Evolutionary conservation across 345 rosid species (phyloP).

Genomic region (Laguncularia racemosa): DNA sequence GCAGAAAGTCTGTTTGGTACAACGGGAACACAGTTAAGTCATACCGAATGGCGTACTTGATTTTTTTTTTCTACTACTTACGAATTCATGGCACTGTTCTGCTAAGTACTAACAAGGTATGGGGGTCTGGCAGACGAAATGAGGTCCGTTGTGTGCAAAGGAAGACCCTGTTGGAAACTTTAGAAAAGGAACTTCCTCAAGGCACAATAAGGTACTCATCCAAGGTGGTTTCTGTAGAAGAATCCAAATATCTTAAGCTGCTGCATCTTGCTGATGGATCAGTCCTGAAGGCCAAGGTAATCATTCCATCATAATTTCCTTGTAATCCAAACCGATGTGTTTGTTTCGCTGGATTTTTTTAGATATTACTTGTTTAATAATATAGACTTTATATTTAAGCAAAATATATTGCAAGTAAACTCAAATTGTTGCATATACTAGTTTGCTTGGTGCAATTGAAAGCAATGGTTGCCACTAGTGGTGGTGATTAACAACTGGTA

Average conservation of each 20-base stretch:
- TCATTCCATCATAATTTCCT: background rate
- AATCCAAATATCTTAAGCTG: constrained; percentile 34
- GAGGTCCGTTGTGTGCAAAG: constrained; percentile 48
- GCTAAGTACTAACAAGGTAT: background rate
- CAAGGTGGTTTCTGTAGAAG: constrained; percentile 44
- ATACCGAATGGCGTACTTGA: background rate
- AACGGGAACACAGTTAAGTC: background rate
- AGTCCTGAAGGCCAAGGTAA: constrained; percentile 49
- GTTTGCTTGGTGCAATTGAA: too few relatives aligned
- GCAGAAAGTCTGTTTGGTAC: background rate
- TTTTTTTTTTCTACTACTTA: background rate
- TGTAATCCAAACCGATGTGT: background rate
- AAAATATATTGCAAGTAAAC: too few relatives aligned
- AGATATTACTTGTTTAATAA: too few relatives aligned
- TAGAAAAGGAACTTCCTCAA: constrained; percentile 37
- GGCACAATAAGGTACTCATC: constrained; percentile 54
- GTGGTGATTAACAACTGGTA: too few relatives aligned
- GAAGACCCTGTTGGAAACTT: constrained; percentile 37
- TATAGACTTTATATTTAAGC: too few relatives aligned
- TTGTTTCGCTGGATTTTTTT: too few relatives aligned
- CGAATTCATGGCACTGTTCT: background rate
- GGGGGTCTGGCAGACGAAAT: constrained; percentile 21
- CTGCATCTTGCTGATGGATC: constrained; percentile 51
- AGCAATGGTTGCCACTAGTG: too few relatives aligned
- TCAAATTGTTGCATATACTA: too few relatives aligned